Conservation (phyloP, 345 rosid species). For the Hibiscus syriacus region DNA sequence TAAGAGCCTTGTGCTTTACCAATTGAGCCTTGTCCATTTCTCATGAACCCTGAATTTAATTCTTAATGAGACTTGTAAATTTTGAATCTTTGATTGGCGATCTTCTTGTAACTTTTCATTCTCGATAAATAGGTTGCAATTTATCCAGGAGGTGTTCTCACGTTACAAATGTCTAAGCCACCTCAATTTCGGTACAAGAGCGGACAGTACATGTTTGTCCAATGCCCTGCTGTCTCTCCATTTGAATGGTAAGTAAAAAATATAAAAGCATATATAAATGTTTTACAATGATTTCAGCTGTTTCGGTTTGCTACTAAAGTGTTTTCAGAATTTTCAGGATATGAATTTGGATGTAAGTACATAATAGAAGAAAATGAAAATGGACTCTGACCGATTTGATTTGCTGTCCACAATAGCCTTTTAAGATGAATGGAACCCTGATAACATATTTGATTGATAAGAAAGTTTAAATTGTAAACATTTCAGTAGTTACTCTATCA, state of each 20-base stretch:
- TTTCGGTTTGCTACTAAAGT: neutral
- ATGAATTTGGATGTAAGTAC: neutral
- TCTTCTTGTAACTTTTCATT: neutral
- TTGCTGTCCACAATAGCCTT: neutral
- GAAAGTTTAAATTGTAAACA: neutral
- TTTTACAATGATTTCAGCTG: neutral
- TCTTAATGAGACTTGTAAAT: neutral
- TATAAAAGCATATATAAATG: neutral
- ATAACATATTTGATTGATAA: neutral
- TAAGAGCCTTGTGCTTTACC: too few species aligned
- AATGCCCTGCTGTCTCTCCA: conserved; percentile 95
- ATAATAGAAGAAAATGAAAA: neutral
- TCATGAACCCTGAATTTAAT: neutral
- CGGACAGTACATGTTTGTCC: conserved; percentile 99
- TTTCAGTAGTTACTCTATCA: too few species aligned
- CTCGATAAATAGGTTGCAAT: conserved; percentile 71
- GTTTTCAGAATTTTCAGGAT: neutral
- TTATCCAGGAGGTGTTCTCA: conserved; percentile 92
- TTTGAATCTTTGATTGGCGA: neutral
- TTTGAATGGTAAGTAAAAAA: conserved; percentile 65
- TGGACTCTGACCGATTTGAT: neutral
- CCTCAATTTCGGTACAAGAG: conserved; percentile 86
- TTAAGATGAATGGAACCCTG: neutral
- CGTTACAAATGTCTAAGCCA: conserved; percentile 96
- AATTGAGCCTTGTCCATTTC: too few species aligned